Evolutionary conservation across 202 grass and related monocot species (phyloP).

Genomic region (Setaria italica): DNA sequence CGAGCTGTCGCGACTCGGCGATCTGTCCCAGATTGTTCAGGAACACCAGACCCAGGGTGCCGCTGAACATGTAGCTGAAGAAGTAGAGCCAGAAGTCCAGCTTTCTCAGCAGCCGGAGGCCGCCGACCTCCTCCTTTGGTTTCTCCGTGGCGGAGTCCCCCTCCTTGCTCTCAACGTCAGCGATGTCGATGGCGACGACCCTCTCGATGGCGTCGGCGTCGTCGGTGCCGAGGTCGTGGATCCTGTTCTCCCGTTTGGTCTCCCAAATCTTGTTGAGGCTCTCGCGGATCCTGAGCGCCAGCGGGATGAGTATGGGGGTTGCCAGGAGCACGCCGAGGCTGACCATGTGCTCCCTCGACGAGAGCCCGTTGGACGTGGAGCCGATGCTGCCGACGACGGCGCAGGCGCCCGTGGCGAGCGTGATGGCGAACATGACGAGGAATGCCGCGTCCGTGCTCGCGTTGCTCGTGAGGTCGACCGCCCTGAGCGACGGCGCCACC

Average conservation of each 20-base stretch:
- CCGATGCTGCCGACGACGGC: conserved; percentile 84
- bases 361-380: conserved; percentile 52
- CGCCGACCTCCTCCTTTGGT: conserved; percentile 63
- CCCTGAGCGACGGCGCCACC: conserved; percentile 70
- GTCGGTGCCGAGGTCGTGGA: conserved; percentile 64
- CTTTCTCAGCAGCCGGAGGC: conserved; percentile 68
- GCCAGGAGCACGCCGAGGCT: conserved; percentile 74
- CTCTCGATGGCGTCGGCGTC: neutral
- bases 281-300: conserved; percentile 63
- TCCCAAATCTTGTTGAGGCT: conserved; percentile 56
- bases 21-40: conserved; percentile 97
- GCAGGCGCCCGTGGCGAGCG: conserved; percentile 80
- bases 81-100: conserved; percentile 97
- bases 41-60: conserved; percentile 88
- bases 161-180: conserved; percentile 32
- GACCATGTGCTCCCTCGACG: conserved; percentile 66
- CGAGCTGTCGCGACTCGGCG: conserved; percentile 80
- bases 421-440: conserved; percentile 86
- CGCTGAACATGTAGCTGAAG: conserved; percentile 99
- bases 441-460: conserved; percentile 55
- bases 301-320: conserved; percentile 67
- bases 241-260: conserved; percentile 74
- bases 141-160: conserved; percentile 15
- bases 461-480: conserved; percentile 42
- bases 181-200: conserved; percentile 7